phyloP scores from a whole-genome alignment of 169 alveolate genomes.

The Plasmodium berghei region DNA sequence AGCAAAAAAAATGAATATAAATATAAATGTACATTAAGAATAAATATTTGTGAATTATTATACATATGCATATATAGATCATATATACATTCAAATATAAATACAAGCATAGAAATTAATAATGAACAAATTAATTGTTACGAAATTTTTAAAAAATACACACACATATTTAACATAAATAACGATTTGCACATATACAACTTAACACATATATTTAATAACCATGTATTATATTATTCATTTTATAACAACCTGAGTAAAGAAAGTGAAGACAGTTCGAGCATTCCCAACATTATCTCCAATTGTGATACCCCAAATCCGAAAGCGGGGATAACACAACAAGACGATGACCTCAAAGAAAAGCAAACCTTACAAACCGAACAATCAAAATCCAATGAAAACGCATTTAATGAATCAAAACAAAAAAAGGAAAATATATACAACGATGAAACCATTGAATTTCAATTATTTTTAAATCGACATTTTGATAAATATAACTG shows the following conservation, averaged over 20 bases:
- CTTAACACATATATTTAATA: constrained; percentile 59
- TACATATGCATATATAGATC: constrained; percentile 71
- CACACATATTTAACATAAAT: constrained; percentile 72
- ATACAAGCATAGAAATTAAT: constrained; percentile 29
- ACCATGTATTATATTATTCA: constrained; percentile 60
- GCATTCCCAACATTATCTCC: neutral
- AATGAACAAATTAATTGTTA: constrained; percentile 53
- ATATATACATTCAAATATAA: constrained; percentile 58
- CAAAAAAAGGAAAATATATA: neutral
- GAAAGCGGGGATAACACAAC: neutral
- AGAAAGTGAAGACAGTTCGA: neutral
- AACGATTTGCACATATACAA: constrained; percentile 71
- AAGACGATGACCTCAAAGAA: neutral
- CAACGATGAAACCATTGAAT: constrained; percentile 23
- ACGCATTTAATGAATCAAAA: neutral
- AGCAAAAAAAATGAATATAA: constrained; percentile 73
- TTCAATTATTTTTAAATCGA: constrained; percentile 33
- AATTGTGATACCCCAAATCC: neutral
- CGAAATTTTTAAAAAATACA: constrained; percentile 67
- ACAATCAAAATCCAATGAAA: too few species aligned
- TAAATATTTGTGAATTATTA: constrained; percentile 56
- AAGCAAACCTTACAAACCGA: neutral
- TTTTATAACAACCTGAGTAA: constrained; percentile 12
- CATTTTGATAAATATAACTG: constrained; percentile 62
- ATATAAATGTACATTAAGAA: constrained; percentile 66